A percentile compares a stretch with the other conserved stretches of the same genome.
Conservation (phyloP, 805 yeast species). For the Crinitomyces ghanaensis region DNA sequence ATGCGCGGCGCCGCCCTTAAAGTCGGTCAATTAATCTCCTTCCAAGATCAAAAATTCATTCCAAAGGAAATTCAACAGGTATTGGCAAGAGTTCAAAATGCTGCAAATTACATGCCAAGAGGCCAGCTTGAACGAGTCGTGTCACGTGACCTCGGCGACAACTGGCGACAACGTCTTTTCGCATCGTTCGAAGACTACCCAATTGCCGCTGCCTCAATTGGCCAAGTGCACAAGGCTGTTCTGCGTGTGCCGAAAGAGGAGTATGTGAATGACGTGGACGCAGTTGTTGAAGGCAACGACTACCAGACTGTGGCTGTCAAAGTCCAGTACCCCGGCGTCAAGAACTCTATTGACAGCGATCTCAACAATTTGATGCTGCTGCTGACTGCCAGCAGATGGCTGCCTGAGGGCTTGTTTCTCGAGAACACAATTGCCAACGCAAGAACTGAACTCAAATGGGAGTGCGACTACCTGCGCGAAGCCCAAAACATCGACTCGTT, state of each 20-base stretch:
- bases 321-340: constrained; percentile 96
- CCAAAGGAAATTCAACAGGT: constrained; percentile 80
- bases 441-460: constrained; percentile 89
- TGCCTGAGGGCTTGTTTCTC: constrained; percentile 85
- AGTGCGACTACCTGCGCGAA: constrained; percentile 89
- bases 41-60: constrained; percentile 77
- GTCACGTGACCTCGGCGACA: constrained; percentile 57
- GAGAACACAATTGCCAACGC: constrained; percentile 92
- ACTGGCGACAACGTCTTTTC: constrained; percentile 64
- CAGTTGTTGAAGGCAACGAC: no score
- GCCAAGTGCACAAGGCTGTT: constrained; percentile 86
- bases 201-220: constrained; percentile 94
- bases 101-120: constrained; percentile 95
- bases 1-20: constrained; percentile 99
- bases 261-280: no score
- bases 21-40: constrained; percentile 92
- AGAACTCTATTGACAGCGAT: constrained; percentile 86
- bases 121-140: constrained; percentile 73
- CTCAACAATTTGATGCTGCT: constrained; percentile 73
- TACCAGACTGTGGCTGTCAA: constrained; percentile 75
- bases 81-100: constrained; percentile 75
- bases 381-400: constrained; percentile 70
- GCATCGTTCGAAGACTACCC: constrained; percentile 75
- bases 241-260: no score
- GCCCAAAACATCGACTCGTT: constrained; percentile 66